Conservation (phyloP, 257 asterid species). For the Handroanthus guayacan region DNA sequence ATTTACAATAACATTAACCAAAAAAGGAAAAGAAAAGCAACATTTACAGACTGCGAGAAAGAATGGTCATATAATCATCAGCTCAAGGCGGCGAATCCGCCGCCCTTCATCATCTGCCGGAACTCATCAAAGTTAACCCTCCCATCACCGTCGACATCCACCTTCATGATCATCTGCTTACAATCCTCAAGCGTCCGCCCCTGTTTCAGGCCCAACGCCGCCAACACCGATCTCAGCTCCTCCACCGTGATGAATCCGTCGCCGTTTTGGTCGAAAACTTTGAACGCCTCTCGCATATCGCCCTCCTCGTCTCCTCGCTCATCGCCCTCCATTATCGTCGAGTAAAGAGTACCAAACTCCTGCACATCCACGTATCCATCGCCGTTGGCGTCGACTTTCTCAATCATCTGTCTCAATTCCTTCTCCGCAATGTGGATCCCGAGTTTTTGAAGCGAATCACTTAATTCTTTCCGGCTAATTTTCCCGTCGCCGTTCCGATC, state of each 20-base stretch:
- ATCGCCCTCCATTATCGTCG: constrained; percentile 44
- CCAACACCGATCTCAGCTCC: constrained; percentile 49
- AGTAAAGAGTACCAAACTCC: constrained; percentile 50
- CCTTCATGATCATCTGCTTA: constrained; percentile 50
- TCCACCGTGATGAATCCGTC: constrained; percentile 60
- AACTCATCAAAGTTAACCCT: constrained; percentile 55
- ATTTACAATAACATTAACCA: neutral
- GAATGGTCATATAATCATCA: neutral
- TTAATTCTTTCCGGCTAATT: constrained; percentile 44
- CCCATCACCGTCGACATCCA: constrained; percentile 60
- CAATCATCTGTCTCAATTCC: constrained; percentile 51
- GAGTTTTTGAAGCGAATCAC: constrained; percentile 47
- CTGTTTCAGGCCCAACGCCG: constrained; percentile 53
- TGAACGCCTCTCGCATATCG: constrained; percentile 58
- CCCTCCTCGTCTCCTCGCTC: constrained; percentile 47
- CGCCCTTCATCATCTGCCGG: constrained; percentile 62
- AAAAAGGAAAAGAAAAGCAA: neutral
- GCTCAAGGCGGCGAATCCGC: constrained; percentile 54
- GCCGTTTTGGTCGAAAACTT: constrained; percentile 51
- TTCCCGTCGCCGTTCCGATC: constrained; percentile 57
- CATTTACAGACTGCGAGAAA: neutral
- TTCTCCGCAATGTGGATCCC: constrained; percentile 50
- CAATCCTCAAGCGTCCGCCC: constrained; percentile 55
- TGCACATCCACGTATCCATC: constrained; percentile 55
- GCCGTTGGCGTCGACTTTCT: constrained; percentile 56